phyloP scores from a whole-genome alignment of 495 filamentous ascomycete species.

The Oidiodendron maius region DNA sequence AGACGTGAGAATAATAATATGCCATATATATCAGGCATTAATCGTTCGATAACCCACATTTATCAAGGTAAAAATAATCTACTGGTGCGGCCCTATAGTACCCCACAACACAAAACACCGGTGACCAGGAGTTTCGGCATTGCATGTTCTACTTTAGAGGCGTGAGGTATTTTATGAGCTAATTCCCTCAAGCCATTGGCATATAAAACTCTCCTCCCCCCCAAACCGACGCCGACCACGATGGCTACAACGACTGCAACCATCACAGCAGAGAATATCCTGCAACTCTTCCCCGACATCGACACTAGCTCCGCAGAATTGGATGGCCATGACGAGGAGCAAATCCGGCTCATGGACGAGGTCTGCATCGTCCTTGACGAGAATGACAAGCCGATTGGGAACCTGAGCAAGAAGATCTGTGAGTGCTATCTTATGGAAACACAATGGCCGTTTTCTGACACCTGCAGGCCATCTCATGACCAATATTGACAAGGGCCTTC shows the following conservation, averaged over 20 bases:
- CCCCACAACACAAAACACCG: no score
- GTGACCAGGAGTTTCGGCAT: no score
- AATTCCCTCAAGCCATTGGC: slow-evolving; percentile 9
- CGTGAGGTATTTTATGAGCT: slow-evolving; percentile 18
- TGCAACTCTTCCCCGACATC: slow-evolving; percentile 91
- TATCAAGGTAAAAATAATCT: no score
- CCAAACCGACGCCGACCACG: slow-evolving; percentile 4
- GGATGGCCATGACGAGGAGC: slow-evolving; percentile 92
- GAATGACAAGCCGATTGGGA: slow-evolving; percentile 89
- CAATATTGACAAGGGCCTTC: slow-evolving; percentile 91
- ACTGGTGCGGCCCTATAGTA: no score
- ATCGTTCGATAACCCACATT: neutral
- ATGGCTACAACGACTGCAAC: slow-evolving; percentile 30
- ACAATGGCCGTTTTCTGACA: slow-evolving; percentile 7
- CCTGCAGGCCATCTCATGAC: slow-evolving; percentile 88
- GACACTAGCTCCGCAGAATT: slow-evolving; percentile 75
- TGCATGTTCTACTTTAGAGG: neutral
- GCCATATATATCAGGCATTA: neutral
- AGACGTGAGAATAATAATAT: neutral
- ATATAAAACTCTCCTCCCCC: neutral
- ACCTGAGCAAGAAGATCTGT: slow-evolving; percentile 98
- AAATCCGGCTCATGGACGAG: slow-evolving; percentile 97
- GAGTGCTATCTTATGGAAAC: slow-evolving; percentile 25
- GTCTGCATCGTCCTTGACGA: slow-evolving; percentile 96
- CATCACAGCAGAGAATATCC: slow-evolving; percentile 81